Conservation (phyloP, 2,329 filamentous ascomycete genomes). For the Cercospora canescens region DNA sequence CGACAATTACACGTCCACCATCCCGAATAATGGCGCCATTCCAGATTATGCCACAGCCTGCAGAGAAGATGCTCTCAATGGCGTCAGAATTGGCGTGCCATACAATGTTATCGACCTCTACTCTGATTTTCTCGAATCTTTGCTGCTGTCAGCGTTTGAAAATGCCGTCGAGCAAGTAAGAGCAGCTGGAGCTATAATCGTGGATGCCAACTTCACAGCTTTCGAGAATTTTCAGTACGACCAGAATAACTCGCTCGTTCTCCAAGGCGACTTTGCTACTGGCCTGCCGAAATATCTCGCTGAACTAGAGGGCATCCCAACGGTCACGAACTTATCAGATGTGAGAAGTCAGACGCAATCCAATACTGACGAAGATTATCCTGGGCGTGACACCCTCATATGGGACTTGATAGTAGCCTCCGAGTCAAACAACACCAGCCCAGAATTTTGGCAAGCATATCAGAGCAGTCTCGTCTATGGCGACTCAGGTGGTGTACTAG, state of each 20-base stretch:
- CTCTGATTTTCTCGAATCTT: conserved; percentile 33
- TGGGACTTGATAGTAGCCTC: conserved; percentile 5
- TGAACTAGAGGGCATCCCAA: background rate
- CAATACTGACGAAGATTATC: conserved; percentile 1
- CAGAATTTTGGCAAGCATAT: conserved; percentile 5
- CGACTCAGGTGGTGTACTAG: conserved; percentile 1
- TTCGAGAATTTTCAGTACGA: conserved; percentile 1
- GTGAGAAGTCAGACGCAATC: background rate
- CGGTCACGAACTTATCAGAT: background rate
- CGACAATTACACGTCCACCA: conserved; percentile 4
- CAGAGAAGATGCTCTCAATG: conserved; percentile 51
- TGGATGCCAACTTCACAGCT: conserved; percentile 13
- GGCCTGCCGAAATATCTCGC: conserved; percentile 3
- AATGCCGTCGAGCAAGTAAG: conserved; percentile 12
- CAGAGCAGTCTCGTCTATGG: background rate
- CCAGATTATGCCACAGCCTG: conserved; percentile 63
- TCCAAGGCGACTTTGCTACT: conserved; percentile 2
- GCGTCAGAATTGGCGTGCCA: conserved; percentile 43
- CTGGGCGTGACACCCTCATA: background rate
- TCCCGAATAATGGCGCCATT: conserved; percentile 44
- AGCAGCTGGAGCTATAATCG: conserved; percentile 10
- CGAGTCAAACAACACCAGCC: background rate
- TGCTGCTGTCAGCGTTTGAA: conserved; percentile 33
- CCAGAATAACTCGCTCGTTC: conserved; percentile 1
- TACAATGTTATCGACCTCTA: conserved; percentile 3